Evolutionary conservation across 1,284 basidiomycete genomes (phyloP).

Genomic region (Ganoderma boninense): DNA sequence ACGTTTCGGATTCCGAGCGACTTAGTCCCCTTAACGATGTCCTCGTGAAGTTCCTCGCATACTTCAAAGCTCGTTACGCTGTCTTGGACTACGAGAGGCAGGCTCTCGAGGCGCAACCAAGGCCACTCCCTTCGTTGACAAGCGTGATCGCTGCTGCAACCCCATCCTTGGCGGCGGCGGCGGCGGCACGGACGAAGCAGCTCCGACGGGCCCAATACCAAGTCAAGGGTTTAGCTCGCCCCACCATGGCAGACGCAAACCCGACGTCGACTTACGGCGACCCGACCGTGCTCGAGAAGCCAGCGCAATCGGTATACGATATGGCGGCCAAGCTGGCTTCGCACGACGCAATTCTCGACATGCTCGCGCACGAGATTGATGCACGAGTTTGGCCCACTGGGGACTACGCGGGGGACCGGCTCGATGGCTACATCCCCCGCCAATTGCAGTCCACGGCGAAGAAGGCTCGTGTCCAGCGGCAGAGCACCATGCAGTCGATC

Average conservation of each 20-base stretch:
- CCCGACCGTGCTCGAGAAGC: neutral
- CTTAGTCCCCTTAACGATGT: constrained; percentile 4
- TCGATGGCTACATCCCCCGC: neutral
- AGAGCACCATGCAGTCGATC: neutral
- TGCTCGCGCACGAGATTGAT: neutral
- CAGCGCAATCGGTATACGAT: neutral
- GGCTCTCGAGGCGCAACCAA: neutral
- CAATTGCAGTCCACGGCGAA: neutral
- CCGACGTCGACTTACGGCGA: neutral
- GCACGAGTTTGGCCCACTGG: neutral
- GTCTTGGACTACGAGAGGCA: neutral
- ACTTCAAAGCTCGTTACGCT: constrained; percentile 10
- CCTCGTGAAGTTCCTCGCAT: neutral
- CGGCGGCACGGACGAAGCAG: neutral
- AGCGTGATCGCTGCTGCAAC: neutral
- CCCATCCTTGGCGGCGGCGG: neutral
- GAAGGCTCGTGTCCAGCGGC: neutral
- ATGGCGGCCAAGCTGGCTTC: neutral
- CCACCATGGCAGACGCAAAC: neutral
- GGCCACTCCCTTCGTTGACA: neutral
- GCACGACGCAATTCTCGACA: neutral
- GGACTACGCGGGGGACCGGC: neutral
- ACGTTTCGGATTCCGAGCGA: neutral
- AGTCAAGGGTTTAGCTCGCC: neutral
- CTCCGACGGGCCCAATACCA: neutral